These are phyloP conservation scores for Spathaspora girioi DNA, from an alignment of 805 yeast species.

Conservation along the genomic window DNA sequence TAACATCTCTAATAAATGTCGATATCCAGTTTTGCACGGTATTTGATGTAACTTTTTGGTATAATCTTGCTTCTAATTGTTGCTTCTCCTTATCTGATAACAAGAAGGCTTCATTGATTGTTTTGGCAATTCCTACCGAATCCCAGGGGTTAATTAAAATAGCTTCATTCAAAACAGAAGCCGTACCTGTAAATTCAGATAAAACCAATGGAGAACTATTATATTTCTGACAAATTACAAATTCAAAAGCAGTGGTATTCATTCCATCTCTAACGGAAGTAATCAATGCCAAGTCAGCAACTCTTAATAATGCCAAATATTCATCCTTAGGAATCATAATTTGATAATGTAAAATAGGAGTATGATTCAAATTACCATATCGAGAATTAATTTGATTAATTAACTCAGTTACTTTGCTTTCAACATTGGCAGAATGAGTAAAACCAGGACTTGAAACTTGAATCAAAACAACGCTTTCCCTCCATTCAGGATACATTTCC, in stretches of 20 bases:
- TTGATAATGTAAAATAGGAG: constrained; percentile 92
- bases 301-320: constrained; percentile 81
- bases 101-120: constrained; percentile 65
- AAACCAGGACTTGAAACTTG: constrained; percentile 86
- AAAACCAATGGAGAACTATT: constrained; percentile 74
- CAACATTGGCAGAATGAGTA: constrained; percentile 60
- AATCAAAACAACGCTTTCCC: constrained; percentile 78
- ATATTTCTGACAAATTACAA: constrained; percentile 78
- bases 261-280: constrained; percentile 94
- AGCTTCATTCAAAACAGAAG: constrained; percentile 67
- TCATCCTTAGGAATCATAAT: constrained; percentile 85
- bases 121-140: constrained; percentile 84
- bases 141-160: constrained; percentile 96
- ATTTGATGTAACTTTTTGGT: constrained; percentile 59
- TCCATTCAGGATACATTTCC: constrained; percentile 91
- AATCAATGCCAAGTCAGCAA: constrained; percentile 85
- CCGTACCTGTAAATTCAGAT: constrained; percentile 92
- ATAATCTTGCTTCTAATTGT: constrained; percentile 50
- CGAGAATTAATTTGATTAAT: constrained; percentile 79
- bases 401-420: constrained; percentile 78
- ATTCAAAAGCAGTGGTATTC: constrained; percentile 93
- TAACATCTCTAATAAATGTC: constrained; percentile 50
- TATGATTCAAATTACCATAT: constrained; percentile 75
- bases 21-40: constrained; percentile 82
- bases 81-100: constrained; percentile 48